These are phyloP conservation scores for Cladosporium sp. DNA, from an alignment of 2,329 filamentous ascomycete genomes.

Conservation along the genomic window DNA sequence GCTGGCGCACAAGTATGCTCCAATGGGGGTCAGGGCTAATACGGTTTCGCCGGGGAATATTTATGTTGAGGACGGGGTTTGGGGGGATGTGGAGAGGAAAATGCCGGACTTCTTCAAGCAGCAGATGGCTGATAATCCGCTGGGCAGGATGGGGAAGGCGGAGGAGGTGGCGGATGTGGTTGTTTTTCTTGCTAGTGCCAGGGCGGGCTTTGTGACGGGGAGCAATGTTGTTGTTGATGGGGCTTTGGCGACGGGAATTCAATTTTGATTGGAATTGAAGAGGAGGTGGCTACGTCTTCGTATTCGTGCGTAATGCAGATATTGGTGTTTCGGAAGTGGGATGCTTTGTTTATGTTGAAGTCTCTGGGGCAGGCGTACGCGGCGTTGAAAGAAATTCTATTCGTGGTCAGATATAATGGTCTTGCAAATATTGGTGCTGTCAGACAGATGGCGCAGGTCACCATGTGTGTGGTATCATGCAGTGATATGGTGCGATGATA, in stretches of 20 bases:
- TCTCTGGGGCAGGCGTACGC: no score
- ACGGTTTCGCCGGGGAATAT: conserved; percentile 35
- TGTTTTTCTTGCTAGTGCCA: conserved; percentile 38
- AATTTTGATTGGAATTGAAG: conserved; percentile 15
- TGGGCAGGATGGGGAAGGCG: conserved; percentile 41
- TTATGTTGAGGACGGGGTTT: conserved; percentile 35
- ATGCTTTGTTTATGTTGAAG: no score
- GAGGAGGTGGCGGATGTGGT: conserved; percentile 50
- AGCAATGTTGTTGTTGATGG: conserved; percentile 31
- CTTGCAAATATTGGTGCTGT: no score
- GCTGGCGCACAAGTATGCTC: conserved; percentile 32
- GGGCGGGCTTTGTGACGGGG: conserved; percentile 27
- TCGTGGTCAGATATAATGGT: no score
- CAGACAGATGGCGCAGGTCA: no score
- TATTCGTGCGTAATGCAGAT: background rate
- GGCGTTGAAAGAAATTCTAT: no score
- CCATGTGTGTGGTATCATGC: no score
- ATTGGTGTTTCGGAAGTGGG: no score
- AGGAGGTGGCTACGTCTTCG: no score
- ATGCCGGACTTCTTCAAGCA: conserved; percentile 30
- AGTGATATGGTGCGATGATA: no score
- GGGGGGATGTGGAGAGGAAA: conserved; percentile 31
- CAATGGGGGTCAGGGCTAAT: conserved; percentile 35
- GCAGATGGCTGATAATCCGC: conserved; percentile 22
- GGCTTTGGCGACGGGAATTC: conserved; percentile 25